Conservation (phyloP, 306 rosid species). For the Lathyrus sativus region DNA sequence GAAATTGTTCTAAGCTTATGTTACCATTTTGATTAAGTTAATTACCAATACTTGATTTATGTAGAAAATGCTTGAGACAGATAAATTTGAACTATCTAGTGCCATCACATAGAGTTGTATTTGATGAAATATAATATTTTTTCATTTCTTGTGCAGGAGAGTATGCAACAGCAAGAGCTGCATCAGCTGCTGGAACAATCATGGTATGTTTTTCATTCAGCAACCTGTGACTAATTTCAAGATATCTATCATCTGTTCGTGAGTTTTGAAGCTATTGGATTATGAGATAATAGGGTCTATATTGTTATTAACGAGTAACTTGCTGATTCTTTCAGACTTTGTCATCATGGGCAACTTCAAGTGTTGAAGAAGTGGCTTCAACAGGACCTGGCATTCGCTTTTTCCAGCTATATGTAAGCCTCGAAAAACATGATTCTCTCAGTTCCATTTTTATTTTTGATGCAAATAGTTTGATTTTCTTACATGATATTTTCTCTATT, state of each 20-base stretch:
- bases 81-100: no score
- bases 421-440: slow-evolving; percentile 22
- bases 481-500: not conserved
- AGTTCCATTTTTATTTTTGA: slow-evolving; percentile 2
- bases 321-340: slow-evolving; percentile 68
- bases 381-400: slow-evolving; percentile 99
- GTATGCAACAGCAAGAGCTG: slow-evolving; percentile 88
- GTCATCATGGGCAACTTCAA: slow-evolving; percentile 98
- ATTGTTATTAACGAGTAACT: no score
- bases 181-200: slow-evolving; percentile 83
- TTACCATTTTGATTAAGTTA: no score
- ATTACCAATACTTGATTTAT: no score
- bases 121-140: slow-evolving; percentile 15
- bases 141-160: slow-evolving; percentile 56
- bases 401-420: slow-evolving; percentile 90
- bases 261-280: no score
- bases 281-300: not conserved
- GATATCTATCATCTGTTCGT: no score
- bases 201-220: slow-evolving; percentile 48
- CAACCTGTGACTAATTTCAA: no score
- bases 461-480: slow-evolving; percentile 13
- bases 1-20: not conserved
- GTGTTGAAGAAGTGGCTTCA: slow-evolving; percentile 96
- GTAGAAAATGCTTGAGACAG: no score
- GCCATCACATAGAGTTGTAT: slow-evolving; percentile 9